phyloP scores from a whole-genome alignment of 2,329 filamentous ascomycete genomes.

The Pseudocercospora fijiensis region DNA sequence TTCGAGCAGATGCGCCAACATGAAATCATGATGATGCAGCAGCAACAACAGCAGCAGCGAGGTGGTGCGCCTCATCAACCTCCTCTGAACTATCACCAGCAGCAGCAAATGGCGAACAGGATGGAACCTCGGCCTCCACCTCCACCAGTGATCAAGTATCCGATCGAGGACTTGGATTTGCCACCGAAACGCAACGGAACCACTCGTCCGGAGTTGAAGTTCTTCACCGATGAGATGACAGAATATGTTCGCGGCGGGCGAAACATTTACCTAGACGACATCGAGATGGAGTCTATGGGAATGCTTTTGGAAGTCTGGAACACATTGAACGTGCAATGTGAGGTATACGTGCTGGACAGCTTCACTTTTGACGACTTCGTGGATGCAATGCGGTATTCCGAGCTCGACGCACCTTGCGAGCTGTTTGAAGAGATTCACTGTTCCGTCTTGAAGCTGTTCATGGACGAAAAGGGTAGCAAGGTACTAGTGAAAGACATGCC shows the following conservation, averaged over 20 bases:
- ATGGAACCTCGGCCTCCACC: conserved; percentile 52
- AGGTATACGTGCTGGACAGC: conserved; percentile 89
- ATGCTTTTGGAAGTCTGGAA: conserved; percentile 89
- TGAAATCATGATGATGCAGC: conserved; percentile 20
- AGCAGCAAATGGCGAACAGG: conserved; percentile 20
- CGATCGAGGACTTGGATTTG: conserved; percentile 89
- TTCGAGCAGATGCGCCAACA: conserved; percentile 27
- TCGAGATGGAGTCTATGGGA: conserved; percentile 83
- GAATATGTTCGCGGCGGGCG: conserved; percentile 39
- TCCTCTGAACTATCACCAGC: conserved; percentile 18
- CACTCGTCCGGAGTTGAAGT: conserved; percentile 73
- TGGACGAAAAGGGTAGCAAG: conserved; percentile 70
- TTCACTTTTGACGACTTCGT: conserved; percentile 98
- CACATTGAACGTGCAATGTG: conserved; percentile 95
- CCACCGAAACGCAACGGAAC: conserved; percentile 62
- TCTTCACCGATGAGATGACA: conserved; percentile 59
- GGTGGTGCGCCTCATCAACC: conserved; percentile 50
- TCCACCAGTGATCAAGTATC: conserved; percentile 82
- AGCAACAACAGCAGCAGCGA: conserved; percentile 31
- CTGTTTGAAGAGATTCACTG: conserved; percentile 90
- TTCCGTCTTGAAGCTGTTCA: conserved; percentile 80
- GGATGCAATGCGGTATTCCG: conserved; percentile 74
- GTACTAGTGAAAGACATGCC: conserved; percentile 64
- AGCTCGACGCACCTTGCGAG: conserved; percentile 72
- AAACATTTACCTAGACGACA: conserved; percentile 50